Base-by-base conservation (phyloP, 1,284 basidiomycete species). In the Irpex sp. region DNA sequence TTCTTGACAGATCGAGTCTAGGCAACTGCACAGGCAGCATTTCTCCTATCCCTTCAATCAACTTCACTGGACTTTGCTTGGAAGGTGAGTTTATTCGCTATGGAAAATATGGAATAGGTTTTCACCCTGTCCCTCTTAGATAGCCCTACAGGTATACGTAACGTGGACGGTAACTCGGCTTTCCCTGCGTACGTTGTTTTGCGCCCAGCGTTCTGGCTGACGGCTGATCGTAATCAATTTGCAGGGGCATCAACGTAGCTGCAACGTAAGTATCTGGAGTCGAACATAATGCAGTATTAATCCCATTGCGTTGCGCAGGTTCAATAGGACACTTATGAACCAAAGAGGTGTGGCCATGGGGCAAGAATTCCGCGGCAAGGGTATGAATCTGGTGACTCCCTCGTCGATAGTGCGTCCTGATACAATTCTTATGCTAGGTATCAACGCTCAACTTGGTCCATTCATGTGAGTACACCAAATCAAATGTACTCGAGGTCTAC, bases 11-110 rank as follows among this genome's bases (percentile, higher is more conserved):
- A 43, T 9, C 62, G 64, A 24, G 0, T 43, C 1, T 18, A 87
- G 87, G 87, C 18, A 81, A 87, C 71, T 93, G 92, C 76, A 87
- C 91, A 63, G 92, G 92, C 7, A 93, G 92, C 78, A 92, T 86
- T 5, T 85, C 85, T 3, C 79, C 89, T 6, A 87, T 94, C 56
- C 82, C 87, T 0, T 82, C 85, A 4, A 89, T 91, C 71, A 83
- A 84, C 64, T 94, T 92, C 80, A 86, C 89, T 1, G 92, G 92
- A 0, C 83, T 95, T 22, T 96, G 94, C 78, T 82, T 95, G 1
- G 81, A 90, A 80, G 88, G 88, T 87, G 74, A 64, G 4, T 7
- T 15, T n/a, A 1, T 1, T n/a, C 1, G 32, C 49, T 13, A 54
- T 54, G 49, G 15, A 13, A 13, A 54, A 1, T n/a, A n/a, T n/a